Evolutionary conservation across 2,329 filamentous ascomycete species (phyloP), one percentile per base, ranked within the genome.

Genomic region (Colletotrichum sp.): DNA sequence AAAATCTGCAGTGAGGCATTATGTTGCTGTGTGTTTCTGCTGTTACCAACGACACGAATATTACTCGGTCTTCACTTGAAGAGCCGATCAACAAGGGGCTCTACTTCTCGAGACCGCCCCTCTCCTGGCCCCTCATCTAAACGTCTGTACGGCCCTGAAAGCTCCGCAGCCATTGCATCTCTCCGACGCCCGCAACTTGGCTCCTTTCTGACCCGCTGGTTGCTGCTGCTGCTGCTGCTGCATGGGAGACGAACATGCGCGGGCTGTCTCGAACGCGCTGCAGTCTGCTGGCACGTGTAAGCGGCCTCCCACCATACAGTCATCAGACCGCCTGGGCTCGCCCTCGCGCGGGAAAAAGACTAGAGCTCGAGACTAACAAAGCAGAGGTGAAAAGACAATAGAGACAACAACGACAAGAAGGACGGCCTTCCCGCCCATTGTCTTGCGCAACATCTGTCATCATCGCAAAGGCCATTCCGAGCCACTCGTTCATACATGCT

Each of bases 181-280:
- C 62, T 34, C 73, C 34, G 25, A 73, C 73, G 73, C 73, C 73
- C 73, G 70, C 73, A 68, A 27, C 67, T 71, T 36, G 60, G 60
- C 71, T 66, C 52, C 22, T 61, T 25, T 60, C 28, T 28, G 28
- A 39, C 69, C 32, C 55, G 32, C 25, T 32, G 18, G 36, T 13
- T 18, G 10, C 56, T 55, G 12, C 65, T 32, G 32, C 43, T 61
- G 8, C 27, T 48, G 28, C 8, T 27, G 22, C 60, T 64, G 36
- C 58, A 39, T n/a, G 16, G 48, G 18, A n/a, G 34, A 27, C 16
- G 22, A 36, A 48, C 34, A n/a, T n/a, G 39, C 15, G 16, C 10
- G 52, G 52, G 22, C 39, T 32, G 58, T 27, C 36, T 58, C 18
- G 25, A 5, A 25, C 39, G 39, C 28, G 39, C 28, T 34, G 28